phyloP scores from a whole-genome alignment of 2,329 filamentous ascomycete genomes.

The Phaeosphaeriaceae sp. region DNA sequence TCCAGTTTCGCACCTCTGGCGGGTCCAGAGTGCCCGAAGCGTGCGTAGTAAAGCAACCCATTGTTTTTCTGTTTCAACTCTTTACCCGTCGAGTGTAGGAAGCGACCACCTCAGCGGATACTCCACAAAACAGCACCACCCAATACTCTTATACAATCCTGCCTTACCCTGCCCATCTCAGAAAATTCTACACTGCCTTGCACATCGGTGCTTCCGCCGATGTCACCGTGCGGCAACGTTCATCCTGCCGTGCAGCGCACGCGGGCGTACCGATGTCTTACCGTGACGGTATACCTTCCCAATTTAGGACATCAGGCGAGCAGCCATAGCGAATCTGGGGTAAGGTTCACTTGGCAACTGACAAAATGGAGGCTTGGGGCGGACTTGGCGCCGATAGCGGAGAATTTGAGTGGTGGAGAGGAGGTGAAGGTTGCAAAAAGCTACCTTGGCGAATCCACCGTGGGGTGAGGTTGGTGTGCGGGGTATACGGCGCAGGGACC shows the following conservation, averaged over 20 bases:
- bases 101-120: not conserved
- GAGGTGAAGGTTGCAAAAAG: slow-evolving; percentile 13
- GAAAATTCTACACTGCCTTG: slow-evolving; percentile 8
- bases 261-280: slow-evolving; percentile 13
- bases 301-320: slow-evolving; percentile 17
- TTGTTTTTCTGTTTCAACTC: slow-evolving; percentile 5
- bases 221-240: slow-evolving; percentile 11
- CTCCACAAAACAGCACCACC: not conserved
- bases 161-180: not conserved
- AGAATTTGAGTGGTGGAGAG: slow-evolving; percentile 19
- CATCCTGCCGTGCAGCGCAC: slow-evolving; percentile 20
- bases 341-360: slow-evolving; percentile 23
- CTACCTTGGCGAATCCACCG: slow-evolving; percentile 16
- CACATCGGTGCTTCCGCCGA: slow-evolving; percentile 10
- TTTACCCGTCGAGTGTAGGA: slow-evolving; percentile 1
- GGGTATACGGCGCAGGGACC: slow-evolving; percentile 17
- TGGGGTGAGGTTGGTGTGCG: slow-evolving; percentile 15
- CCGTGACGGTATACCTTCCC: slow-evolving; percentile 18
- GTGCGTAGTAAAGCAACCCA: slow-evolving; percentile 41
- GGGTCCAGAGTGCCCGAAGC: slow-evolving; percentile 44
- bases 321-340: slow-evolving; percentile 25
- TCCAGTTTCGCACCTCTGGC: slow-evolving; percentile 47
- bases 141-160: slow-evolving; percentile 2
- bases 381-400: slow-evolving; percentile 13
- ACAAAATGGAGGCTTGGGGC: slow-evolving; percentile 28